Base-by-base conservation (phyloP, 345 rosid genomes). In the Tarenaya hassleriana region DNA sequence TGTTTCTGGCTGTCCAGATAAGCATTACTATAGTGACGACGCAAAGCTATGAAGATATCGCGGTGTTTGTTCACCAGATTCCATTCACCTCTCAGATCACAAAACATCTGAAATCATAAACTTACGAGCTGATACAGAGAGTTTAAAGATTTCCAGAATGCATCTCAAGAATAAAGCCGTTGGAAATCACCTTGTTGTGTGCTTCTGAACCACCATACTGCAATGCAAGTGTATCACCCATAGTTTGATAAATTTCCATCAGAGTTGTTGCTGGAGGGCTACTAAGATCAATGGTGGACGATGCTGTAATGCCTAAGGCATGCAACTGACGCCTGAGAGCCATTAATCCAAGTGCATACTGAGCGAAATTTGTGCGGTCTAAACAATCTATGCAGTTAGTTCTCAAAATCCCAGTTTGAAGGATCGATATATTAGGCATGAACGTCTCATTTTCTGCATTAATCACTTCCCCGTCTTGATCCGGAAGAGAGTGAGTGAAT, bases 141-240 rank as follows among this genome's bases (percentile, higher is more conserved):
- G 5, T 58, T 66, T 32, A 38, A 19, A 24, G 7, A 20, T 59
- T 1, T 8, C 51, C 8, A 14, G 10, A 60, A 37, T 52, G 33
- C 19, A 11, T 51, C 20, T 11, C 34, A 41, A 24, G 1, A 16
- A 38, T 5, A 24, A 19, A 40, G 3, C 16, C 46, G 32, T 32
- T 58, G 64, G 50, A 24, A 41, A 53, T 1, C 18, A 84, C 98
- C 91, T 91, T 91, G 74, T 72, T 87, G 62, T 91, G 98, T 41
- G 98, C 98, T 15, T 85, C 86, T 8, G 98, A 91, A 37, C 98
- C 98, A 55, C 96, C 98, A 70, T 91, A 91, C 59, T 91, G 98
- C 39, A 77, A 46, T 1, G 98, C 95, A 63, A 91, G 78, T 14
- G 79, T 84, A 74, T 91, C 85, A 6, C 98, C 98, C 89, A 82